Evolutionary conservation across 2,329 filamentous ascomycete species (phyloP), one percentile per base, ranked within the genome.

Genomic region (Xylaria polymorpha): DNA sequence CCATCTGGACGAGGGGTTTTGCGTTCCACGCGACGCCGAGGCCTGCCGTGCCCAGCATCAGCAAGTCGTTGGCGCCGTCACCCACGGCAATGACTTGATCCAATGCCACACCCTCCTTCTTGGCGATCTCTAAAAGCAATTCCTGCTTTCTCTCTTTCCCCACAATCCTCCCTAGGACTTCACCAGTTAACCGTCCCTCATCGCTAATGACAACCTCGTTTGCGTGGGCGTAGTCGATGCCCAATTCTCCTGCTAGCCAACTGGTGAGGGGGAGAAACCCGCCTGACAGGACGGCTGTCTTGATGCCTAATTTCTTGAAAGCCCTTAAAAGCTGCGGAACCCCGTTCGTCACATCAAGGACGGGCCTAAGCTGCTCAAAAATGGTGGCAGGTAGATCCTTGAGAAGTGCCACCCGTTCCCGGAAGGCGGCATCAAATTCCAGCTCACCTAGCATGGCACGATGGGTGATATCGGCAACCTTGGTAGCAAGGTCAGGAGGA

Each of bases 371-470:
- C 68, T 91, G 87, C 68, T 94, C 89, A 75, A 97, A 97, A 18
- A 98, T 91, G 65, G 88, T 88, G 10, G 87, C 90, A 0, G 92
- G 89, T 8, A 98, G 89, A 39, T 94, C 95, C 75, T 91, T 92
- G 48, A 99, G 87, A 51, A 98, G 85, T 48, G 87, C 87, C 35
- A 97, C 94, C 22, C 96, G 88, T 79, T 92, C 93, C 67, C 90
- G 89, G 77, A 99, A 90, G 0, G 92, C 94, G 0, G 88, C 88
- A 61, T 94, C 90, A 75, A 99, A 99, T 79, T 98, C 94, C 43
- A 98, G 85, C 83, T 98, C 94, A 69, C 96, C 96, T 74, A 95
- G 91, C 96, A 99, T 99, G 43, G 96, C 95, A 41, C 94, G 91
- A 68, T 91, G 91, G 0, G 96, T 99, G 74, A 99, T 98, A 75